phyloP scores from a whole-genome alignment of 2,329 filamentous ascomycete genomes.

The Calcarisporium arbuscula region DNA sequence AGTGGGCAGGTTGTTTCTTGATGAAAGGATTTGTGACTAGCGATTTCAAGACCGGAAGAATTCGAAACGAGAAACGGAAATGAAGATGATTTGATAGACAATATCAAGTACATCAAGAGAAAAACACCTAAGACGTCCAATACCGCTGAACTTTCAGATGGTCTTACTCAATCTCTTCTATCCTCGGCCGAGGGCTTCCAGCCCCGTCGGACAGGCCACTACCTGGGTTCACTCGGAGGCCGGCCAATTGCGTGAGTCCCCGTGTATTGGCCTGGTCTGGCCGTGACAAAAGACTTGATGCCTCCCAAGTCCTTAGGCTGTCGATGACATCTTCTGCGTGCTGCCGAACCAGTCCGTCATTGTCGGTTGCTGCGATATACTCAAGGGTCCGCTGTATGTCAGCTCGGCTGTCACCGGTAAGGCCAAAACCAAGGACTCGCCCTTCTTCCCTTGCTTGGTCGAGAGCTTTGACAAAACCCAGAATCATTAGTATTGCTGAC shows the following conservation, averaged over 20 bases:
- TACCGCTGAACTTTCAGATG: too few relatives aligned
- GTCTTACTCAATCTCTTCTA: slow-evolving; percentile 58
- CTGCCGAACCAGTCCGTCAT: slow-evolving; percentile 60
- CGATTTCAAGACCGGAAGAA: too few relatives aligned
- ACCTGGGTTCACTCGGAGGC: slow-evolving; percentile 29
- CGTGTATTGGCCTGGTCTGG: slow-evolving; percentile 22
- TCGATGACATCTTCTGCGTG: slow-evolving; percentile 64
- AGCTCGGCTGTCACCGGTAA: slow-evolving; percentile 47
- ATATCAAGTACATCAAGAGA: too few relatives aligned
- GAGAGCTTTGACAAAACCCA: slow-evolving; percentile 55
- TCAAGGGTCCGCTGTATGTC: slow-evolving; percentile 56
- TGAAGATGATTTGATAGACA: too few relatives aligned
- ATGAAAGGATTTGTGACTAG: too few relatives aligned
- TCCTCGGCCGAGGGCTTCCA: slow-evolving; percentile 32
- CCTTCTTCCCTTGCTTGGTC: slow-evolving; percentile 43
- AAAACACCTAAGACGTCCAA: too few relatives aligned
- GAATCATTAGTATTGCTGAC: slow-evolving; percentile 57
- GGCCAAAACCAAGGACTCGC: slow-evolving; percentile 43
- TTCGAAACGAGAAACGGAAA: too few relatives aligned
- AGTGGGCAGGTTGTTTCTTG: too few relatives aligned
- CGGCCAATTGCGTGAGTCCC: slow-evolving; percentile 27
- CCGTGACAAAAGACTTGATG: slow-evolving; percentile 45
- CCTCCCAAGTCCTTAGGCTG: slow-evolving; percentile 55
- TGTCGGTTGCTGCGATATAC: slow-evolving; percentile 61
- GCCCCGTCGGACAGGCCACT: slow-evolving; percentile 15